Evolutionary conservation across 352 stramenopile genomes (phyloP).

Genomic region (Phytophthora cryptogea): DNA sequence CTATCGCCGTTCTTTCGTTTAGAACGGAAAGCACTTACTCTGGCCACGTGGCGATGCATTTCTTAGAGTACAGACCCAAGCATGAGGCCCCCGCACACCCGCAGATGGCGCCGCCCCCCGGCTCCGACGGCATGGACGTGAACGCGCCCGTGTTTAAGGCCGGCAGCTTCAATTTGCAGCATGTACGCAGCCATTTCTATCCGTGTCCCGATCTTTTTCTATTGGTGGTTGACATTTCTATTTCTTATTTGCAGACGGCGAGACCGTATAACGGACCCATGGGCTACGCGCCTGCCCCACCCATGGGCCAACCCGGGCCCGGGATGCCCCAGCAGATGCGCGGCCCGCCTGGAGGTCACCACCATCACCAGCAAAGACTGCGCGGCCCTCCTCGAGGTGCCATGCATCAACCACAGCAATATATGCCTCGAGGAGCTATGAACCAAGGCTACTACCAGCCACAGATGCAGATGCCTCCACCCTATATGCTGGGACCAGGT

Average conservation of each 20-base stretch:
- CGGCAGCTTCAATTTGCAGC: conserved; percentile 47
- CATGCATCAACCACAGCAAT: conserved; percentile 49
- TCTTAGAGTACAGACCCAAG: conserved; percentile 49
- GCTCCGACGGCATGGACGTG: conserved; percentile 43
- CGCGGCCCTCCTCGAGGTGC: conserved; percentile 42
- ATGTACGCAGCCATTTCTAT: conserved; percentile 23
- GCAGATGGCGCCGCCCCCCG: conserved; percentile 25
- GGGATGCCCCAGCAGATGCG: conserved; percentile 57
- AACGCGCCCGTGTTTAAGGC: conserved; percentile 50
- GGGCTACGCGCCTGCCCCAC: conserved; percentile 38
- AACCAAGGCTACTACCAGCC: conserved; percentile 55
- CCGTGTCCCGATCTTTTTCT: conserved; percentile 8
- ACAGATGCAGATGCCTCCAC: conserved; percentile 47
- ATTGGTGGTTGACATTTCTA: not conserved
- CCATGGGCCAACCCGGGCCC: conserved; percentile 19
- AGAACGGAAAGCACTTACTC: too few relatives aligned
- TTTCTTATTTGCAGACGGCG: conserved; percentile 25
- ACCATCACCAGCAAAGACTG: conserved; percentile 44
- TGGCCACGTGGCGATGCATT: too few relatives aligned
- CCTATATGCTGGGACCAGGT: conserved; percentile 52
- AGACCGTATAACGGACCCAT: conserved; percentile 50
- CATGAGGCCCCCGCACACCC: conserved; percentile 27
- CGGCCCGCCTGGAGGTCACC: conserved; percentile 39
- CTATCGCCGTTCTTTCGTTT: too few relatives aligned
- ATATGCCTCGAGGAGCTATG: conserved; percentile 46